These are phyloP conservation scores for Solanum corneliomulleri DNA, from an alignment of 257 asterid genomes.

Conservation along the genomic window DNA sequence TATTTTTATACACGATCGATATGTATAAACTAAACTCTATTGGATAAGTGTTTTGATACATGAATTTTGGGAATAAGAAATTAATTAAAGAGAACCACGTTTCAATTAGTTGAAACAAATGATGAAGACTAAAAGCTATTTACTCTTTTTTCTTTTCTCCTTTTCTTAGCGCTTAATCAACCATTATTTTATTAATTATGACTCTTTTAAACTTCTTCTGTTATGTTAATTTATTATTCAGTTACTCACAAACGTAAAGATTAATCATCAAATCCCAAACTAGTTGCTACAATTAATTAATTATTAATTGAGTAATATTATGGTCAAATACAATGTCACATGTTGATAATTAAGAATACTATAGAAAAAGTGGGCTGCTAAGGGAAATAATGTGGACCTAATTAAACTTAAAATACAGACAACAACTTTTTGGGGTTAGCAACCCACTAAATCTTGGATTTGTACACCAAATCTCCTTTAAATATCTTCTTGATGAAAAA, in stretches of 20 bases:
- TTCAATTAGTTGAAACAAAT: neutral
- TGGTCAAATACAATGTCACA: neutral
- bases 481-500: neutral
- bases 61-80: neutral
- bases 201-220: neutral
- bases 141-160: neutral
- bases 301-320: neutral
- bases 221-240: neutral
- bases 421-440: constrained; percentile 5
- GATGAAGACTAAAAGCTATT: neutral
- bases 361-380: neutral
- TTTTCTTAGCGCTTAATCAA: constrained; percentile 1
- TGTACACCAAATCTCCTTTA: constrained; percentile 9
- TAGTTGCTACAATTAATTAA: neutral
- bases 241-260: neutral
- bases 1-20: neutral
- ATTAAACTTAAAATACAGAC: neutral
- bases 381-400: neutral
- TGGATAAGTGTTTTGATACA: neutral
- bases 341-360: constrained; percentile 2
- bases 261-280: neutral
- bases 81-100: neutral
- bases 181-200: neutral
- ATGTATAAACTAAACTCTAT: neutral
- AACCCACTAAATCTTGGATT: constrained; percentile 7